Percentiles rank a stretch among this genome's conserved stretches.
These are phyloP conservation scores for Nicotiana undulata DNA, from an alignment of 257 asterid species.

Conservation along the genomic window DNA sequence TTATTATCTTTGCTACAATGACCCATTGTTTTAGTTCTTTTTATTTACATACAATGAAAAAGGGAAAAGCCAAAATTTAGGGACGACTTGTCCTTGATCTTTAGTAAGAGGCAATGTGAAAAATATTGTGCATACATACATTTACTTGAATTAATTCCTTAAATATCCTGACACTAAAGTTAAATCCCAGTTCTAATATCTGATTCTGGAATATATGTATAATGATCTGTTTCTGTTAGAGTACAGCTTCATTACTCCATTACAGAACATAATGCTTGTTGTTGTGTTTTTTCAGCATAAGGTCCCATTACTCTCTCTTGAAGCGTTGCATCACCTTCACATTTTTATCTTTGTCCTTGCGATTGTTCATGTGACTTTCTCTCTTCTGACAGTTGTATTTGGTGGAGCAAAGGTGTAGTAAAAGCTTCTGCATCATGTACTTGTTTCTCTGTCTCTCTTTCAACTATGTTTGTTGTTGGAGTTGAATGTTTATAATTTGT, in stretches of 20 bases:
- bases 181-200: background rate
- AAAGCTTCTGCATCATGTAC: background rate
- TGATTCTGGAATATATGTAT: background rate
- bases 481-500: background rate
- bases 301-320: slow-evolving; percentile 69
- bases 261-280: background rate
- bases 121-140: background rate
- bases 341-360: slow-evolving; percentile 83
- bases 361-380: slow-evolving; percentile 72
- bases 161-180: background rate
- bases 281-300: slow-evolving; percentile 30
- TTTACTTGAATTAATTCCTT: background rate
- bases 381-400: slow-evolving; percentile 64
- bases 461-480: background rate
- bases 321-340: slow-evolving; percentile 73
- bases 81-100: background rate
- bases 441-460: background rate
- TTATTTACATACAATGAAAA: background rate
- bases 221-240: background rate
- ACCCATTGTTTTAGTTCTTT: background rate
- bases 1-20: background rate
- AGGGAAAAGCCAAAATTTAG: background rate
- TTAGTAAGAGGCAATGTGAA: background rate
- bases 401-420: slow-evolving; percentile 63
- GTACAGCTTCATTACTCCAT: background rate